Evolutionary conservation across 805 yeast species (phyloP).

Genomic region (Metschnikowia arizonensis): DNA sequence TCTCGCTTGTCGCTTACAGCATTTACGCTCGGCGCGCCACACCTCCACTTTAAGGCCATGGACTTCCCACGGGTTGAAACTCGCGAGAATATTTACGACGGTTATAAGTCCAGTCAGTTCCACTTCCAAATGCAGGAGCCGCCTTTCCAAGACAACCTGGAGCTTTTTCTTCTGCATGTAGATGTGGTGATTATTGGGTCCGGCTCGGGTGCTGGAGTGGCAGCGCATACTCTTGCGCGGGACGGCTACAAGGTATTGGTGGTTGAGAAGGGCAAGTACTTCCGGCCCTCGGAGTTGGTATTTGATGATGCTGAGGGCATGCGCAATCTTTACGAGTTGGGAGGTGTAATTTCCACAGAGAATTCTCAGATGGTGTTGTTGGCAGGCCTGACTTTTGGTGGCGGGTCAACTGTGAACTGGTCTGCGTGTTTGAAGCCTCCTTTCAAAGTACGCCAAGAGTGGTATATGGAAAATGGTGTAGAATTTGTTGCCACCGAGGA

Average conservation of each 20-base stretch:
- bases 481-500: conserved; percentile 42
- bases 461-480: conserved; percentile 44
- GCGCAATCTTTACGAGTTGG: conserved; percentile 35
- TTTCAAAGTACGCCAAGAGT: conserved; percentile 47
- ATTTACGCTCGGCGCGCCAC: conserved; percentile 28
- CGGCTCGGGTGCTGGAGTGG: conserved; percentile 53
- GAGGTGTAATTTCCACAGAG: conserved; percentile 33
- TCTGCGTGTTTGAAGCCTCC: conserved; percentile 50
- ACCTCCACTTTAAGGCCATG: conserved; percentile 32
- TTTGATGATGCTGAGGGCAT: conserved; percentile 38
- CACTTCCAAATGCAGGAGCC: conserved; percentile 28
- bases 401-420: conserved; percentile 59
- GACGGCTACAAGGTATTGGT: conserved; percentile 44
- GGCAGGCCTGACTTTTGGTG: conserved; percentile 55
- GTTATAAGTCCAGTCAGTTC: conserved; percentile 22
- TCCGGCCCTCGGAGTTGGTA: conserved; percentile 29
- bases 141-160: conserved; percentile 26
- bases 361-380: conserved; percentile 35
- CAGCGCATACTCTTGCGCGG: conserved; percentile 42
- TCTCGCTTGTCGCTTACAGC: conserved; percentile 22
- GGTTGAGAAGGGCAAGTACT: conserved; percentile 49
- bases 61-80: conserved; percentile 36
- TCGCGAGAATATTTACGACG: conserved; percentile 28
- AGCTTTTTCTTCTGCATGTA: conserved; percentile 33
- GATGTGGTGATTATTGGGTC: conserved; percentile 50